Base-by-base conservation (phyloP, 208 protist species). In the Trypanosoma grayi region DNA sequence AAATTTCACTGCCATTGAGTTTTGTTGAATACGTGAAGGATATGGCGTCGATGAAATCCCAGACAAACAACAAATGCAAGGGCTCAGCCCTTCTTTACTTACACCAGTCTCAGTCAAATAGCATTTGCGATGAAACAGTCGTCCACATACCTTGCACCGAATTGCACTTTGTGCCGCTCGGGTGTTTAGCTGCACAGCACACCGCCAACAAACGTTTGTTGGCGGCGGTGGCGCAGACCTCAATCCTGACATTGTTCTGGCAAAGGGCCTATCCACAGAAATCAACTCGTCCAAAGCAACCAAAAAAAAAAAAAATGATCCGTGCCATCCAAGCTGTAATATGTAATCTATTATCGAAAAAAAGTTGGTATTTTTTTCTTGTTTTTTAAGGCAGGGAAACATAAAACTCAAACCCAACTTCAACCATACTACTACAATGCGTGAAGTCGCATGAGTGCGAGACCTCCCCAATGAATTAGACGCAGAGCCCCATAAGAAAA, bases 31-130 rank as follows among this genome's bases (percentile, higher is more conserved):
- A 10, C 9, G 0, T 30, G n/a, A 18, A 39, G 67, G 28, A 60
- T 27, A 33, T 4, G 46, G 53, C 14, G 48, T 50, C 10, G 24
- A 13, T 16, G 61, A 39, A 43, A 66, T 47, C 2, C 73, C 66
- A 18, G 65, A 83, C 4, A 85, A 60, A 59, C 82, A 89, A 52
- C 76, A 81, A 27, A 76, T 63, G 52, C 82, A 89, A 39, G 41
- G 41, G 0, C 1, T 14, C 0, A 27, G 33, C 45, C 41, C 34
- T n/a, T 33, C 37, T 14, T 51, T 44, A 14, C 43, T 52, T 20
- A 73, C 30, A 36, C 75, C 82, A 8, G 68, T 79, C 14, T 89
- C 78, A 13, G 64, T 53, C 41, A 85, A 64, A 63, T 74, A 89
- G 52, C 78, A 85, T 22, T 60, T 78, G 53, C 37, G 59, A 45